Percentiles rank a stretch among this genome's conserved stretches.
phyloP scores from a whole-genome alignment of 1,139 yeast genomes.

The Saccharomyces hybrid region DNA sequence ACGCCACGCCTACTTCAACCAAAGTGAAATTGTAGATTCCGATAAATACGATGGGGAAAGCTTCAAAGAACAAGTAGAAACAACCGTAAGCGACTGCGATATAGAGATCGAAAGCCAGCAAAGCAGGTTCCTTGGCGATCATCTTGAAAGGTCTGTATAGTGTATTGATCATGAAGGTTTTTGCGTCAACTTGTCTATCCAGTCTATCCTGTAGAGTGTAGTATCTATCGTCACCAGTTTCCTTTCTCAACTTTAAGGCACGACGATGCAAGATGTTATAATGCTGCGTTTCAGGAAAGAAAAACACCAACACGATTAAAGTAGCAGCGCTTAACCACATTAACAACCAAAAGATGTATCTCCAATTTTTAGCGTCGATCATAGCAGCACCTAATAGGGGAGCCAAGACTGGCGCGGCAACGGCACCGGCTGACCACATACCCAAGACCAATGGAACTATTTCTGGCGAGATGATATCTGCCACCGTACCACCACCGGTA shows the following conservation, averaged over 20 bases:
- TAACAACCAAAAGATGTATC: slow-evolving; percentile 42
- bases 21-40: slow-evolving; percentile 40
- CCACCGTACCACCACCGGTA: slow-evolving; percentile 51
- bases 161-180: slow-evolving; percentile 34
- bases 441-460: slow-evolving; percentile 38
- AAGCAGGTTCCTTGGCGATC: slow-evolving; percentile 26
- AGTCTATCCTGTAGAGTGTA: slow-evolving; percentile 31
- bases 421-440: slow-evolving; percentile 46
- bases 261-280: slow-evolving; percentile 40
- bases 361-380: slow-evolving; percentile 40
- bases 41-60: slow-evolving; percentile 48
- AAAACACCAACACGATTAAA: slow-evolving; percentile 26
- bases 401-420: slow-evolving; percentile 56
- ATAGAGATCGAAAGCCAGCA: slow-evolving; percentile 30
- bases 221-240: slow-evolving; percentile 40
- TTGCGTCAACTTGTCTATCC: slow-evolving; percentile 28
- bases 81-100: slow-evolving; percentile 33
- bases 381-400: slow-evolving; percentile 51
- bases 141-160: slow-evolving; percentile 46
- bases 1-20: slow-evolving; percentile 18
- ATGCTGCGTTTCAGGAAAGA: slow-evolving; percentile 46
- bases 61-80: no score
- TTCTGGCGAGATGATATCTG: slow-evolving; percentile 43
- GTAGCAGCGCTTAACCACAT: slow-evolving; percentile 28
- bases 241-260: slow-evolving; percentile 40